Base-by-base conservation (phyloP, 352 stramenopile species). In the Blastocystis hominis region DNA sequence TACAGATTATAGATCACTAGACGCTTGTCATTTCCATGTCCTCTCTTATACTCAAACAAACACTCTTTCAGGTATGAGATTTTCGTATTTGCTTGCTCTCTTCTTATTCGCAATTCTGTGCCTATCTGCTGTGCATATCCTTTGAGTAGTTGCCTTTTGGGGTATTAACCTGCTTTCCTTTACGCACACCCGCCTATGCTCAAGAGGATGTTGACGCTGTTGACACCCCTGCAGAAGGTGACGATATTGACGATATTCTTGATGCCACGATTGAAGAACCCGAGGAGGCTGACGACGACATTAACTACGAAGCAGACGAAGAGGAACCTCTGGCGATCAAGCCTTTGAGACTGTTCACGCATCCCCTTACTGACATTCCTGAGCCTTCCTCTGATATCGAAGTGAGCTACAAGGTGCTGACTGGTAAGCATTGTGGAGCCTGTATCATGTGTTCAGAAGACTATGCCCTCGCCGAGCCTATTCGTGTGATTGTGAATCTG, bases 401-500 rank as follows among this genome's bases (percentile, higher is more conserved):
- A 44, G 76, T 86, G 15, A 86, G 53, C 6, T 86, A 86, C 76
- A 86, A 86, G 63, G 72, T 86, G 3, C 44, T 86, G 40, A 62
- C 40, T 0, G 76, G 76, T 86, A 44, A 46, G 63, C 0, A n/a
- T 59, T 30, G 1, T 3, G 24, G 7, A 62, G 7, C 7, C 10
- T 3, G 30, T 9, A 7, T 62, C 5, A 10, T 30, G 46, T 34
- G 24, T 76, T 30, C 24, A 76, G 63, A 76, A 24, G 59, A 72
- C 20, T 86, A 77, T 54, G 46, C 76, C 30, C 15, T 86, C 54
- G 56, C 59, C 30, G 76, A 86, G 63, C 59, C 59, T 36, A 86
- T 86, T 86, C 76, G 76, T 75, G 59, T 72, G 59, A 72, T 86
- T 86, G 63, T 86, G 38, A 72, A 86, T 66, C 63, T 86, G 63